Percentiles rank a stretch among this genome's conserved stretches.
These are phyloP conservation scores for Blakeslea trispora DNA, from an alignment of 371 early-diverging fungal species.

Conservation along the genomic window DNA sequence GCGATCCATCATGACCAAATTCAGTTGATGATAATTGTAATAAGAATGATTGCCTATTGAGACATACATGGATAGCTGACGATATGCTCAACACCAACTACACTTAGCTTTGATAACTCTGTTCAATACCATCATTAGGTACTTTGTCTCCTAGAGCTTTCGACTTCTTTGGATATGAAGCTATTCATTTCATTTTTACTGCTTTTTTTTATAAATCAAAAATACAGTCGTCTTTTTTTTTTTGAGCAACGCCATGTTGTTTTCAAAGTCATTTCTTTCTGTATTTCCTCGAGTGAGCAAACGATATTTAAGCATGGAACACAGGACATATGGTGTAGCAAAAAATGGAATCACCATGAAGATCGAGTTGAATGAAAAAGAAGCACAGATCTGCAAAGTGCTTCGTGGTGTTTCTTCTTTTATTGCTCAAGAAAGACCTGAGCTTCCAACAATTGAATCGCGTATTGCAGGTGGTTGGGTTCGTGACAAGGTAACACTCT, in stretches of 20 bases:
- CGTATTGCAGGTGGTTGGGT: conserved; percentile 99
- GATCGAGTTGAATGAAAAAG: conserved; percentile 54
- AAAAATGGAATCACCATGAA: conserved; percentile 41
- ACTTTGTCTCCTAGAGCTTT: too few species aligned
- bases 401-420: conserved; percentile 60
- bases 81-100: too few species aligned
- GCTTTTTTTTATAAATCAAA: neutral
- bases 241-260: conserved; percentile 12
- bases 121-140: too few species aligned
- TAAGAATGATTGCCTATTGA: too few species aligned
- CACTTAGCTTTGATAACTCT: too few species aligned
- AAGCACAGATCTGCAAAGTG: conserved; percentile 63
- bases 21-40: too few species aligned
- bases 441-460: conserved; percentile 63
- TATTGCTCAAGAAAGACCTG: conserved; percentile 51
- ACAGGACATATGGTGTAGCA: conserved; percentile 35
- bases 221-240: neutral
- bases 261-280: neutral
- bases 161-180: too few species aligned
- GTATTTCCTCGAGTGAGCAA: neutral
- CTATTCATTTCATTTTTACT: neutral
- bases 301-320: conserved; percentile 12
- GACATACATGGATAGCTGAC: too few species aligned
- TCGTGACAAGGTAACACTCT: conserved; percentile 83
- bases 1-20: too few species aligned